phyloP scores from a whole-genome alignment of 345 rosid species.

The Clarkia xantiana region DNA sequence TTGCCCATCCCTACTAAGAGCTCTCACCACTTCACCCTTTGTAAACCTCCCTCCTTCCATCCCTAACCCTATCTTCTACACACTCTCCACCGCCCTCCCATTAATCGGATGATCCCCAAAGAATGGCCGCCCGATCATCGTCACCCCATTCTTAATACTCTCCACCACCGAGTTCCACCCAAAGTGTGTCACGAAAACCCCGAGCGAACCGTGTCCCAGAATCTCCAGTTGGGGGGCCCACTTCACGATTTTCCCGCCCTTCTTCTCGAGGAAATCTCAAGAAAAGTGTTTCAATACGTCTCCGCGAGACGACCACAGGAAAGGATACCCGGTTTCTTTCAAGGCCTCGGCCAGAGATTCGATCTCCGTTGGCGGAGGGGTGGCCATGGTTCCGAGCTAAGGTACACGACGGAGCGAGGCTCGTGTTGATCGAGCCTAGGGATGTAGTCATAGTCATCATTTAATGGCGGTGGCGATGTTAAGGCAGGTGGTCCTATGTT shows the following conservation, averaged over 20 bases:
- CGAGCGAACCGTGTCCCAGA: neutral
- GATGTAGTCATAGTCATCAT: conserved; percentile 30
- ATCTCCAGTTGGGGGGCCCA: neutral
- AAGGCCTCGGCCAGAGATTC: conserved; percentile 30
- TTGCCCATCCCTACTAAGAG: too few species aligned
- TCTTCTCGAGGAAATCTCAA: neutral
- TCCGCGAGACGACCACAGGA: conserved; percentile 44
- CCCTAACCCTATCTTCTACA: too few species aligned
- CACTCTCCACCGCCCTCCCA: neutral
- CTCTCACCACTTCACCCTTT: too few species aligned
- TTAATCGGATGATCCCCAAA: neutral
- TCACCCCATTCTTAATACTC: neutral
- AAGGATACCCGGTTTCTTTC: conserved; percentile 20
- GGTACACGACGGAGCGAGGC: conserved; percentile 29
- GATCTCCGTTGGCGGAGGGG: conserved; percentile 25
- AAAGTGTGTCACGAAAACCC: neutral
- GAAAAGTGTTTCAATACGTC: neutral
- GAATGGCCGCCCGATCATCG: neutral
- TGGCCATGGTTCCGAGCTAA: conserved; percentile 40
- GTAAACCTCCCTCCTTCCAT: too few species aligned
- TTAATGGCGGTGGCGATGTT: conserved; percentile 7
- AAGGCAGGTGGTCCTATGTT: conserved; percentile 27
- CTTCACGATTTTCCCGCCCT: neutral
- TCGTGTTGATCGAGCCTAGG: conserved; percentile 33
- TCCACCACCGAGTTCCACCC: neutral